These are phyloP conservation scores for Candida pseudoglaebosa DNA, from an alignment of 805 yeast species.

Conservation along the genomic window DNA sequence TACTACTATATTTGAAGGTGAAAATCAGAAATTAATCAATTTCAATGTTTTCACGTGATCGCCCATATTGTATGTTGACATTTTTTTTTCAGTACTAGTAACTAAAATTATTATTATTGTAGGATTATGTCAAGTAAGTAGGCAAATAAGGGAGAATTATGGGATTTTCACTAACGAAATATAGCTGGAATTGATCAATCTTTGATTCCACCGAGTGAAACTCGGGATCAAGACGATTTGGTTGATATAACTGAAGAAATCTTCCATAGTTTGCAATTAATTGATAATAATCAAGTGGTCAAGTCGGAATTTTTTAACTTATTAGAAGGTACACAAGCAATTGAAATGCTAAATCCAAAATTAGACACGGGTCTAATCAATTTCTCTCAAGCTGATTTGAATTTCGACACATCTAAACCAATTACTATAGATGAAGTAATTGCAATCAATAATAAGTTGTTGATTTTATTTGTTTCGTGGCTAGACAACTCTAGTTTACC, in stretches of 20 bases:
- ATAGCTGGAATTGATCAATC: too few species aligned
- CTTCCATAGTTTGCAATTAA: conserved; percentile 30
- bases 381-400: conserved; percentile 40
- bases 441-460: conserved; percentile 50
- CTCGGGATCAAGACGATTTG: conserved; percentile 15
- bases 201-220: too few species aligned
- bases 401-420: conserved; percentile 42
- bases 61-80: neutral
- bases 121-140: neutral
- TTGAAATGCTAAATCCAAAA: conserved; percentile 67
- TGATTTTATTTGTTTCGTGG: conserved; percentile 66
- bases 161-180: too few species aligned
- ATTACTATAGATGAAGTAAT: conserved; percentile 39
- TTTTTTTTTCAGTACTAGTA: neutral
- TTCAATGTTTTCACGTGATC: conserved; percentile 2
- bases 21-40: neutral
- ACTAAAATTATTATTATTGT: too few species aligned
- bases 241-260: conserved; percentile 58
- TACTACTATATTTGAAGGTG: too few species aligned
- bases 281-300: conserved; percentile 53
- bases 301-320: conserved; percentile 60
- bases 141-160: neutral
- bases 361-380: conserved; percentile 75
- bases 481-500: conserved; percentile 67
- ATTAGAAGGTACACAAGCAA: conserved; percentile 82